phyloP scores from a whole-genome alignment of 1,284 basidiomycete genomes.

The Ustilago bromivora region DNA sequence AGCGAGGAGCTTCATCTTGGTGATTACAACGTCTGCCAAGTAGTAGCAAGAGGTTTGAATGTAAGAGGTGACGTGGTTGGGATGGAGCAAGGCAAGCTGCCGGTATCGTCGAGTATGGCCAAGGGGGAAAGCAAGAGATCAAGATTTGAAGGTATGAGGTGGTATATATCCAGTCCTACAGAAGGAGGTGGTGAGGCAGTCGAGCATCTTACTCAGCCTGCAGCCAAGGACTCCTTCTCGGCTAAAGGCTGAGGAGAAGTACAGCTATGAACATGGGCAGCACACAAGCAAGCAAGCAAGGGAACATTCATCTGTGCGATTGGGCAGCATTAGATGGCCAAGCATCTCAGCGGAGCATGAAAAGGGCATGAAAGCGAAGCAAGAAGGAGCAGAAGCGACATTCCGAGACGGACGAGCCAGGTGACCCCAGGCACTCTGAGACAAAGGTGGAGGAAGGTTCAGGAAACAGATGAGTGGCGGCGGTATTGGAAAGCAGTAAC shows the following conservation, averaged over 20 bases:
- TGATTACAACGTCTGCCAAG: neutral
- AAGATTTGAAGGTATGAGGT: neutral
- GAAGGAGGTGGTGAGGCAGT: slow-evolving; percentile 8
- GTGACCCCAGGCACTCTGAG: neutral
- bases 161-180: slow-evolving; percentile 17
- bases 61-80: neutral
- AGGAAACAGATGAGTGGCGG: neutral
- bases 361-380: neutral
- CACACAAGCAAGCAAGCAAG: slow-evolving; percentile 3
- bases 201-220: neutral
- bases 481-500: slow-evolving; percentile 8
- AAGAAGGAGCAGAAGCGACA: slow-evolving; percentile 2
- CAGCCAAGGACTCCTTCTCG: neutral
- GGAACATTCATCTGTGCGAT: neutral
- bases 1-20: slow-evolving; percentile 57
- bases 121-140: neutral
- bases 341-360: neutral
- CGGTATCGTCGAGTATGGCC: slow-evolving; percentile 16
- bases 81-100: slow-evolving; percentile 2
- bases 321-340: neutral
- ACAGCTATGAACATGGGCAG: neutral
- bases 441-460: neutral
- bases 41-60: neutral
- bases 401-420: slow-evolving; percentile 3
- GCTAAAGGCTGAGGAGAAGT: too few species aligned